Conservation (phyloP, 495 filamentous ascomycete genomes). For the Daldinia grandis region DNA sequence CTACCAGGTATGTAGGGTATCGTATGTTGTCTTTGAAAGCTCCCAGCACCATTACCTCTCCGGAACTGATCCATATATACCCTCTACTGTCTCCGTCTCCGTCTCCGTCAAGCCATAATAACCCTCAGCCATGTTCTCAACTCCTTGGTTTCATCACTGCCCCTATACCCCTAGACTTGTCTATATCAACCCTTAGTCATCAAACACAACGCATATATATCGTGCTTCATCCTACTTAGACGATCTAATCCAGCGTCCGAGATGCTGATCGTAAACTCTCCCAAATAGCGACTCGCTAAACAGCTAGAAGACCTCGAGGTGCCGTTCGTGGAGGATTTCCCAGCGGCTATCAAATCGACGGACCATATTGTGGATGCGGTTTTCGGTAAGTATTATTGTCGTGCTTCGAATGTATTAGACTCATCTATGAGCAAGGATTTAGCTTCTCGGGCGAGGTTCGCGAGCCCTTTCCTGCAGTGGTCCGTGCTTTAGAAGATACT, state of each 20-base stretch:
- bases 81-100: constrained; percentile 5
- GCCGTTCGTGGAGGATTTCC: constrained; percentile 86
- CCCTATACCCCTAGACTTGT: neutral
- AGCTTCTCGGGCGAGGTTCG: constrained; percentile 92
- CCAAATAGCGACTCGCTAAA: constrained; percentile 73
- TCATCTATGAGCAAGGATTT: constrained; percentile 67
- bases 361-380: constrained; percentile 92
- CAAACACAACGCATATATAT: constrained; percentile 27
- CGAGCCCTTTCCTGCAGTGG: constrained; percentile 85
- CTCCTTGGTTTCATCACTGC: neutral
- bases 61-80: neutral
- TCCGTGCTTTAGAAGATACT: constrained; percentile 76
- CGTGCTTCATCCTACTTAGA: constrained; percentile 5
- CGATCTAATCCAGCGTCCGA: neutral
- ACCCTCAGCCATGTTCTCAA: neutral
- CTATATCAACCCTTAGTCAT: neutral
- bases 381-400: constrained; percentile 68
- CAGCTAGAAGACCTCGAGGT: constrained; percentile 85
- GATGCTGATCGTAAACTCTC: constrained; percentile 15
- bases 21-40: constrained; percentile 7
- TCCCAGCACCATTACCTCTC: neutral
- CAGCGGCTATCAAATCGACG: constrained; percentile 66
- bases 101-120: neutral
- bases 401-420: constrained; percentile 11
- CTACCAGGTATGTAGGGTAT: constrained; percentile 69